A percentile compares a stretch with the other conserved stretches of the same genome.
phyloP scores from a whole-genome alignment of 2,329 filamentous ascomycete species.

The Ampelomyces quisqualis region DNA sequence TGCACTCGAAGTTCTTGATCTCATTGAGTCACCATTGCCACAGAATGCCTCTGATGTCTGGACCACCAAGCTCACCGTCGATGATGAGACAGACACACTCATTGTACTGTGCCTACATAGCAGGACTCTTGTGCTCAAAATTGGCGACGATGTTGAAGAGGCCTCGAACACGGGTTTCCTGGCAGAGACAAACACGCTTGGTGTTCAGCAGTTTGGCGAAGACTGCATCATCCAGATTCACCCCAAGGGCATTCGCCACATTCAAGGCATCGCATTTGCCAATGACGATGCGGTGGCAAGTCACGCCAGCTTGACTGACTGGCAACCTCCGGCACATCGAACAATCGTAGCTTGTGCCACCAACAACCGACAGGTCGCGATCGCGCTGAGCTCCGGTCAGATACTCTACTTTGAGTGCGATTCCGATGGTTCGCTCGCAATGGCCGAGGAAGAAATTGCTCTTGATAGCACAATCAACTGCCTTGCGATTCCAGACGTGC shows the following conservation, averaged over 20 bases:
- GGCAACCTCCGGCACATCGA: conserved; percentile 88
- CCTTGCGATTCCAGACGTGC: conserved; percentile 89
- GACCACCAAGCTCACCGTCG: conserved; percentile 83
- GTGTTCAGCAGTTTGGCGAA: conserved; percentile 90
- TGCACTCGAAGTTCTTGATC: conserved; percentile 88
- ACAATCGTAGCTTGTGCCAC: conserved; percentile 94
- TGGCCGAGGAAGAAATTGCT: conserved; percentile 90
- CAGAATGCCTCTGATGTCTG: conserved; percentile 89
- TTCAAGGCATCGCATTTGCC: conserved; percentile 60
- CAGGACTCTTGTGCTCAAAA: conserved; percentile 86
- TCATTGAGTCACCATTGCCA: conserved; percentile 89
- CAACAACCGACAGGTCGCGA: conserved; percentile 88
- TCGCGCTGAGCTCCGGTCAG: conserved; percentile 92
- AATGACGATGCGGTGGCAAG: conserved; percentile 25
- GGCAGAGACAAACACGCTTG: conserved; percentile 82
- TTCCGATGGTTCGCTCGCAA: conserved; percentile 81
- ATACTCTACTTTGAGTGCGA: conserved; percentile 99
- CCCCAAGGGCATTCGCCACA: conserved; percentile 92
- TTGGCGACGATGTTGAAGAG: conserved; percentile 95
- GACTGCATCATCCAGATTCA: conserved; percentile 93
- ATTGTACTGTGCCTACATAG: conserved; percentile 94
- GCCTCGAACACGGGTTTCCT: conserved; percentile 92
- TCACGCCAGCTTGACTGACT: conserved; percentile 76
- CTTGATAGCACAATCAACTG: conserved; percentile 96
- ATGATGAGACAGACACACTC: conserved; percentile 87